Evolutionary conservation across 495 filamentous ascomycete species (phyloP).

Genomic region (Achaetomiella virescens): DNA sequence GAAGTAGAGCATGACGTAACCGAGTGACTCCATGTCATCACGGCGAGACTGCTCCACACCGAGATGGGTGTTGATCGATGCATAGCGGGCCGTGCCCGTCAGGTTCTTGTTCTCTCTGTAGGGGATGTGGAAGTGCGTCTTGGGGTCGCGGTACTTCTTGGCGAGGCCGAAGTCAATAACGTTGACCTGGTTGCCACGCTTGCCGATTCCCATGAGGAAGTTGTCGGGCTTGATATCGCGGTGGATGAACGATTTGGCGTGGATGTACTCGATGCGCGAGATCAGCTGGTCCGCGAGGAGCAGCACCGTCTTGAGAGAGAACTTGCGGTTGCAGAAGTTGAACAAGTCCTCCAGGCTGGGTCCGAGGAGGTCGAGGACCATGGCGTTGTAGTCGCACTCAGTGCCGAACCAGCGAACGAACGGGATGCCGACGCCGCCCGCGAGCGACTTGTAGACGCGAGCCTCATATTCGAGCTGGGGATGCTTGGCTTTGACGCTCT

Average conservation of each 20-base stretch:
- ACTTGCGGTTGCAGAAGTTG: conserved; percentile 99
- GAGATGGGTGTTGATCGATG: conserved; percentile 97
- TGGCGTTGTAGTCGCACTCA: conserved; percentile 99
- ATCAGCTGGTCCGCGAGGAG: conserved; percentile 98
- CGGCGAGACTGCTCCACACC: conserved; percentile 99
- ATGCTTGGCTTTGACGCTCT: conserved; percentile 99
- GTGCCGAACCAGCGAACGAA: conserved; percentile 99
- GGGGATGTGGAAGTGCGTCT: conserved; percentile 99
- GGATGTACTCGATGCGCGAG: conserved; percentile 99
- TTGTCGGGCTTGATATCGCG: conserved; percentile 99
- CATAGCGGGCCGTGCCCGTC: conserved; percentile 97
- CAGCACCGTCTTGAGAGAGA: conserved; percentile 98
- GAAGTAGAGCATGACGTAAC: conserved; percentile 99
- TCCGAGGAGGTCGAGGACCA: conserved; percentile 97
- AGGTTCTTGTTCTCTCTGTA: conserved; percentile 99
- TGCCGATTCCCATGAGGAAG: conserved; percentile 99
- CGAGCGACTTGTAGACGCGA: conserved; percentile 98
- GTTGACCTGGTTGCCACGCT: conserved; percentile 99
- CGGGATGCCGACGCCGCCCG: conserved; percentile 96
- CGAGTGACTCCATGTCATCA: conserved; percentile 99
- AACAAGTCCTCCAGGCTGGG: conserved; percentile 99
- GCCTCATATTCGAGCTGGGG: conserved; percentile 99
- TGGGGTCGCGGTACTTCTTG: conserved; percentile 99
- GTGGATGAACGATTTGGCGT: conserved; percentile 99
- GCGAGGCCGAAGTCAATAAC: conserved; percentile 99